These are phyloP conservation scores for Termitomyces sp. DNA, from an alignment of 768 basidiomycete genomes.

Conservation along the genomic window DNA sequence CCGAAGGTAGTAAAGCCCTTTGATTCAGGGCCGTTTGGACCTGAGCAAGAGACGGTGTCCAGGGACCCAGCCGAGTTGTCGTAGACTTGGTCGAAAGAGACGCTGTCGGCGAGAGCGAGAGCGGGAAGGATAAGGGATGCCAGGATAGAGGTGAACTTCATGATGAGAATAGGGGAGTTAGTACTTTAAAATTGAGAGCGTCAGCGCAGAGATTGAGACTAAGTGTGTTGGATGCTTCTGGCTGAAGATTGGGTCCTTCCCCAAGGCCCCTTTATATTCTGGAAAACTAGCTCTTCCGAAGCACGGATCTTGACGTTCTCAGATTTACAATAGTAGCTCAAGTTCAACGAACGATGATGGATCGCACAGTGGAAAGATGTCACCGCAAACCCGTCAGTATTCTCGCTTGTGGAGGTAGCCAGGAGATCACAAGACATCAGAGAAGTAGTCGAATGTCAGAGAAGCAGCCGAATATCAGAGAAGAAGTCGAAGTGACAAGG, in stretches of 20 bases:
- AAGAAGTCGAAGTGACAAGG: not conserved
- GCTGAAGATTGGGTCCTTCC: not conserved
- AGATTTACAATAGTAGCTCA: not conserved
- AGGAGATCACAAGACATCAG: not conserved
- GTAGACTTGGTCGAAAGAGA: constrained; percentile 34
- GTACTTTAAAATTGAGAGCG: not conserved
- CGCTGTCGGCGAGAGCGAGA: not conserved
- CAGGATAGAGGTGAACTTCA: constrained; percentile 16
- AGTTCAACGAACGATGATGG: not conserved
- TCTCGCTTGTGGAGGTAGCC: not conserved
- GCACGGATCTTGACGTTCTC: not conserved
- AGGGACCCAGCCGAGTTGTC: constrained; percentile 29
- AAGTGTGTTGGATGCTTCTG: not conserved
- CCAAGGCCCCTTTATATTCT: not conserved
- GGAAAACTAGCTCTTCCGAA: not conserved
- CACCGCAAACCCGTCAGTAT: not conserved
- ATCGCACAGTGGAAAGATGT: not conserved
- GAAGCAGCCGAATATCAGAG: not conserved
- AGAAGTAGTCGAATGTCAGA: not conserved
- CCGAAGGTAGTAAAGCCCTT: constrained; percentile 34
- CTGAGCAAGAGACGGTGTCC: constrained; percentile 38
- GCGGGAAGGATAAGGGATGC: constrained; percentile 4
- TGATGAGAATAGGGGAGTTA: not conserved
- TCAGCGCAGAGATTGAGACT: not conserved
- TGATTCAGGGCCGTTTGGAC: constrained; percentile 35